A percentile compares a stretch with the other conserved stretches of the same genome.
Evolutionary conservation across 768 basidiomycete species (phyloP).

Genomic region (Termitomyces sp.): DNA sequence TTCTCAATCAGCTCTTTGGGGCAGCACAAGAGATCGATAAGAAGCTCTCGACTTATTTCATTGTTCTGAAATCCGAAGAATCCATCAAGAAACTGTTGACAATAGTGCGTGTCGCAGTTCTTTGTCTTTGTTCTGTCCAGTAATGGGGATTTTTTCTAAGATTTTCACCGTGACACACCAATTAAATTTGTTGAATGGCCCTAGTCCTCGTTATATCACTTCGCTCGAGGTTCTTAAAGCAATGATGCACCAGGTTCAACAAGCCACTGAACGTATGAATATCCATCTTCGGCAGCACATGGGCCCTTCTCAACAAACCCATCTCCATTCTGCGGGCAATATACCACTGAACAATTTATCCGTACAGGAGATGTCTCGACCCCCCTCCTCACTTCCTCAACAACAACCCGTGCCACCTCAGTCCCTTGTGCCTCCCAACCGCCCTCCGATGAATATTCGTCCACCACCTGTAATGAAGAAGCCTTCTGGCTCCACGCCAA

Average conservation of each 20-base stretch:
- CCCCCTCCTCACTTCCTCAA: constrained; percentile 19
- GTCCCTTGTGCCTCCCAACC: constrained; percentile 13
- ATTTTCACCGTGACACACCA: constrained; percentile 45
- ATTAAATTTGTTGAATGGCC: constrained; percentile 30
- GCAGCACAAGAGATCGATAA: constrained; percentile 44
- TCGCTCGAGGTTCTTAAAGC: constrained; percentile 34
- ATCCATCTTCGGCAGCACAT: constrained; percentile 16
- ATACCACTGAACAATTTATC: constrained; percentile 6
- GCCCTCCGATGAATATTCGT: constrained; percentile 12
- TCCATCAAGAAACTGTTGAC: constrained; percentile 45
- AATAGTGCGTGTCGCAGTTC: constrained; percentile 42
- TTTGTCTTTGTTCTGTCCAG: not conserved
- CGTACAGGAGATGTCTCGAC: constrained; percentile 14
- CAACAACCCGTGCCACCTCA: constrained; percentile 15
- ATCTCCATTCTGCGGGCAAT: constrained; percentile 2
- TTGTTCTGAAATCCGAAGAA: constrained; percentile 45
- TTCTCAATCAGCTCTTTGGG: constrained; percentile 48
- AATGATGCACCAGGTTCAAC: constrained; percentile 30
- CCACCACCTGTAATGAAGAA: constrained; percentile 26
- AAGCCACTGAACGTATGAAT: constrained; percentile 8
- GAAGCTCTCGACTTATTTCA: constrained; percentile 44
- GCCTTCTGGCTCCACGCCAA: constrained; percentile 21
- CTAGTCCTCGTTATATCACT: constrained; percentile 40
- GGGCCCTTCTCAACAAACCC: constrained; percentile 15
- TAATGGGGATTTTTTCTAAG: constrained; percentile 23